These are phyloP conservation scores for Erigeron philadelphicus DNA, from an alignment of 140 eudicot species.

Conservation along the genomic window DNA sequence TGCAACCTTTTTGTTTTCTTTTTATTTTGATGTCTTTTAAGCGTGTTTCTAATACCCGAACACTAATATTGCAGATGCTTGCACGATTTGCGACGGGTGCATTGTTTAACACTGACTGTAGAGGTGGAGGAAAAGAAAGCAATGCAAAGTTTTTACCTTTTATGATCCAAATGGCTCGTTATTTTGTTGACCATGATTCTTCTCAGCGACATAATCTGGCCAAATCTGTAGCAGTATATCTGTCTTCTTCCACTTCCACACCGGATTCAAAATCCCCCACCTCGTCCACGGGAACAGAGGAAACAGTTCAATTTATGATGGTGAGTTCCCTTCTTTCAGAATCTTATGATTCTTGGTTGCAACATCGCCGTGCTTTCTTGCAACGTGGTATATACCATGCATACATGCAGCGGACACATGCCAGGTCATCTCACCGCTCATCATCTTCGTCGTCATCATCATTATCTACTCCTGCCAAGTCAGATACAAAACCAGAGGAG, in stretches of 20 bases:
- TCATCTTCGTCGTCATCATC: conserved; percentile 25
- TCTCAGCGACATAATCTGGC: conserved; percentile 66
- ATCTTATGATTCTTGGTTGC: conserved; percentile 85
- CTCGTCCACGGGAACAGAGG: conserved; percentile 64
- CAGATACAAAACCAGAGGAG: conserved; percentile 40
- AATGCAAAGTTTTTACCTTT: conserved; percentile 87
- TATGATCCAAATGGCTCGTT: conserved; percentile 94
- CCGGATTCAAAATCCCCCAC: conserved; percentile 52
- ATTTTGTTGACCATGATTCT: conserved; percentile 72
- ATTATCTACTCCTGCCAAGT: conserved; percentile 23
- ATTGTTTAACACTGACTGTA: conserved; percentile 70
- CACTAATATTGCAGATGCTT: conserved; percentile 61
- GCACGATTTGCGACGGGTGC: conserved; percentile 99
- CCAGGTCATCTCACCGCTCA: conserved; percentile 51
- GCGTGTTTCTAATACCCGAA: conserved; percentile 13
- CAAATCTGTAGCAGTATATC: conserved; percentile 55
- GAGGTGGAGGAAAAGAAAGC: conserved; percentile 99
- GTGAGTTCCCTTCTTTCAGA: conserved; percentile 86
- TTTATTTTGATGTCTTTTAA: not conserved
- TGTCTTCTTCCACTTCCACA: conserved; percentile 51
- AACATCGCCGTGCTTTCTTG: conserved; percentile 75
- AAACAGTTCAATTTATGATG: conserved; percentile 97
- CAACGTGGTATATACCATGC: conserved; percentile 96
- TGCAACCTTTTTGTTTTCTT: not conserved
- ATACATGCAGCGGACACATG: conserved; percentile 80